Evolutionary conservation across 352 stramenopile species (phyloP), one percentile per base, ranked within the genome.

Genomic region (Phytophthora citricola): DNA sequence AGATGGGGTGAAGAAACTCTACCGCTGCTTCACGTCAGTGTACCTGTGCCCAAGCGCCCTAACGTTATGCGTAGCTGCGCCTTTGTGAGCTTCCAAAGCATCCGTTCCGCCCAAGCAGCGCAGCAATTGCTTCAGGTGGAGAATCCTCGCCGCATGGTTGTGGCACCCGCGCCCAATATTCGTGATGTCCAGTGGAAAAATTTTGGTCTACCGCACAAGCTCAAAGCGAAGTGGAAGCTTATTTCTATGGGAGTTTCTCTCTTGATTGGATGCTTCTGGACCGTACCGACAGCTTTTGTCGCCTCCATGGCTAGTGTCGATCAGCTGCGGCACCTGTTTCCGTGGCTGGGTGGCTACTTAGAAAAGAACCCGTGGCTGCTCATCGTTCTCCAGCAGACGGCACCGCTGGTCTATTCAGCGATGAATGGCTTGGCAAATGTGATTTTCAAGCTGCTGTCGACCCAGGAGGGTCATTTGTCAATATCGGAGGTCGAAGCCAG

Each of bases 121-220:
- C 85, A 91, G 61, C 85, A 94, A 71, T 51, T 89, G 26, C 77
- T 94, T 53, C 81, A 94, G 55, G 83, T 87, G 2, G 74, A 87
- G 57, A 86, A 88, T 52, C 83, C 83, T 11, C 63, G 81, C 57
- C 76, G 87, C 26, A 87, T 92, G 69, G 58, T 77, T 27, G 69
- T 94, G 9, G 53, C 76, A 22, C 64, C 79, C n/a, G 85, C 85
- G 24, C 85, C 85, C 8, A 83, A 91, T 44, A 75, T 87, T 41
- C 69, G 81, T 51, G 85, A 92, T 47, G 71, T 92, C 34, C 72
- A 85, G 55, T 94, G 85, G 85, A 83, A 89, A 54, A 94, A 94
- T 68, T 86, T 94, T 70, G 85, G 85, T 15, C 63, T 90, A 2
- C 73, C 75, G 10, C 76, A 90, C 49, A 76, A 83, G 32, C 58